Conservation (phyloP, 1,139 yeast genomes). For the Kodamaea fungicola region DNA sequence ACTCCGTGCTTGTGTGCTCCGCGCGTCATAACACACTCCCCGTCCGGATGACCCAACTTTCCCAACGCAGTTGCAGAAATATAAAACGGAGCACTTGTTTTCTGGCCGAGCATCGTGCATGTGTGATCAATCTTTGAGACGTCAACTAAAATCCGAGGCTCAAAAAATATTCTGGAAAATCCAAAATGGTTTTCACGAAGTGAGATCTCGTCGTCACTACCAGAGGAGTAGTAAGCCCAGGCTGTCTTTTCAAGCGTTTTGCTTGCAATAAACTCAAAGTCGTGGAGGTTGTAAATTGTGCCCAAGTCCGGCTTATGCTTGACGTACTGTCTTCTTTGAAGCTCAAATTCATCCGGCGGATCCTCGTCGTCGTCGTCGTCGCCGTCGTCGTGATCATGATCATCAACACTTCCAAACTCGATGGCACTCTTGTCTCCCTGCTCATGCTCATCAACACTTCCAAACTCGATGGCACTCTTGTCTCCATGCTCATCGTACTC, state of each 20-base stretch:
- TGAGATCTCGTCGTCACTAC: conserved; percentile 89
- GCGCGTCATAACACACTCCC: conserved; percentile 73
- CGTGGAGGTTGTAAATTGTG: conserved; percentile 68
- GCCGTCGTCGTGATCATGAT: conserved; percentile 15
- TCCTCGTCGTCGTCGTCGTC: conserved; percentile 22
- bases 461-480: conserved; percentile 23
- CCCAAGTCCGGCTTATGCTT: conserved; percentile 57
- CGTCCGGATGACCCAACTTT: conserved; percentile 71
- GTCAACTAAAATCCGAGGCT: conserved; percentile 76
- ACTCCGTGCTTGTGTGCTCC: conserved; percentile 67
- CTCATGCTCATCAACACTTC: not conserved
- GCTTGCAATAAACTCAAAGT: conserved; percentile 83
- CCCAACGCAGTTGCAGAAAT: conserved; percentile 81
- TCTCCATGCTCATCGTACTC: conserved; percentile 45
- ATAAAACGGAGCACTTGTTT: conserved; percentile 57
- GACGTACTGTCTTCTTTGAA: conserved; percentile 15
- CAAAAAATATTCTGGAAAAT: conserved; percentile 80
- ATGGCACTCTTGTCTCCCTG: not conserved
- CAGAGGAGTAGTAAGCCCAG: conserved; percentile 91
- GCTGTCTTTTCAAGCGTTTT: conserved; percentile 72
- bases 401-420: conserved; percentile 2
- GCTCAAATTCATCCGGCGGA: conserved; percentile 35
- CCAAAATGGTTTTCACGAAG: conserved; percentile 87
- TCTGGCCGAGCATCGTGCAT: conserved; percentile 41
- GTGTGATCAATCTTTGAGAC: conserved; percentile 44